phyloP scores from a whole-genome alignment of 495 filamentous ascomycete species.

The Aspergillus ellipticus region DNA sequence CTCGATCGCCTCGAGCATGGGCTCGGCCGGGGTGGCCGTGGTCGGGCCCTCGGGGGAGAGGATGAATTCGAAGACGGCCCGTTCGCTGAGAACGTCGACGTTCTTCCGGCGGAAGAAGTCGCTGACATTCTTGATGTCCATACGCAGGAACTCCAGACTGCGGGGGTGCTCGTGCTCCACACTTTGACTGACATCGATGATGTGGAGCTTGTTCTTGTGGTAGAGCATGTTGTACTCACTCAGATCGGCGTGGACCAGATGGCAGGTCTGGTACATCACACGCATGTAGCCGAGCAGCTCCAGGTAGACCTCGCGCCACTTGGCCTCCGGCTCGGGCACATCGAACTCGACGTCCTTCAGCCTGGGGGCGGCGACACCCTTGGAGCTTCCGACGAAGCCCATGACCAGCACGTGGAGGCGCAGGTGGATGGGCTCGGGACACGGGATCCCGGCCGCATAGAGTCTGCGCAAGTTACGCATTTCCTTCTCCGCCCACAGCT shows the following conservation, averaged over 20 bases:
- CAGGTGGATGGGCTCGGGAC: conserved; percentile 82
- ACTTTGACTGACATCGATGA: conserved; percentile 96
- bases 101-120: conserved; percentile 87
- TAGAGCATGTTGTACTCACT: conserved; percentile 97
- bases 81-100: conserved; percentile 73
- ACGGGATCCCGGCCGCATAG: conserved; percentile 76
- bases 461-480: conserved; percentile 89
- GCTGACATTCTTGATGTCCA: conserved; percentile 94
- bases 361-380: conserved; percentile 80
- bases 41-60: conserved; percentile 53
- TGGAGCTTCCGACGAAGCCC: conserved; percentile 83
- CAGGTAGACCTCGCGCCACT: conserved; percentile 73
- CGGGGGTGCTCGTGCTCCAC: conserved; percentile 95
- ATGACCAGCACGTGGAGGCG: conserved; percentile 90
- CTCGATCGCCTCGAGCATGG: conserved; percentile 48
- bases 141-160: conserved; percentile 85
- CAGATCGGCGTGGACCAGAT: conserved; percentile 89
- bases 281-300: conserved; percentile 87
- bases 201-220: conserved; percentile 74
- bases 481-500: conserved; percentile 97
- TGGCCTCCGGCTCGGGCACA: conserved; percentile 50
- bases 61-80: conserved; percentile 75
- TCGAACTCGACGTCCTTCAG: conserved; percentile 69
- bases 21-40: conserved; percentile 28
- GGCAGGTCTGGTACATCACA: conserved; percentile 83